Evolutionary conservation across 1,139 yeast genomes (phyloP), one percentile per base, ranked within the genome.

Genomic region (Blastobotrys petasosporus): DNA sequence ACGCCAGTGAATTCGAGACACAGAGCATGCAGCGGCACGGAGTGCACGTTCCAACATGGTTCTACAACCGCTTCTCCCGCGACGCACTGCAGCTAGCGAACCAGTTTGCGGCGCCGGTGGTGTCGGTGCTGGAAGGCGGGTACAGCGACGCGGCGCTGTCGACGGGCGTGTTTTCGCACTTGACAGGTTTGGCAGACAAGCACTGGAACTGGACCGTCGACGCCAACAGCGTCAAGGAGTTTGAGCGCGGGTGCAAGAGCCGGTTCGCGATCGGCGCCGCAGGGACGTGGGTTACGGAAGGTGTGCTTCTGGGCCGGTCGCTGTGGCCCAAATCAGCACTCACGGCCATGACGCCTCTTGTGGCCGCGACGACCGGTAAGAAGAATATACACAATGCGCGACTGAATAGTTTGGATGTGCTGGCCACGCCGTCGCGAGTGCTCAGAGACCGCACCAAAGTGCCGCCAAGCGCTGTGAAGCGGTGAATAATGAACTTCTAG

Each of bases 1-100:
- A 86, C 66, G 95, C 94, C 2, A 82, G 87, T 28, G 95, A 86
- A 61, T 81, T 78, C 61, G 95, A 86, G 60, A 81, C 82, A 49
- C 78, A 79, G 16, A 79, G 81, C 49, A 86, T 86, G 95, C 95
- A 86, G 64, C 71, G 95, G 49, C 95, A 86, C 60, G 82, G 82
- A 0, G 86, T 83, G 31, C 81, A 82, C 54, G 90, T 86, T 3
- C 95, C 95, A 3, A 85, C 95, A 0, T 76, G 82, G 25, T 86
- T 86, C 62, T 86, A 82, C 62, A 75, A 85, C 20, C 74, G 74
- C 34, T 85, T 86, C 58, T 82, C 95, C 2, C 73, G 74, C 39
- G 95, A 85, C 60, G 81, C 84, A 1, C 79, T 81, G 11, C 75
- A 74, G 50, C 67, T 86, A 41, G 85, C 94, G 9, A 66, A 71